Percentiles rank a stretch among this genome's conserved stretches.
These are phyloP conservation scores for Apophysomyces elegans DNA, from an alignment of 371 early-diverging fungal species.

Conservation along the genomic window DNA sequence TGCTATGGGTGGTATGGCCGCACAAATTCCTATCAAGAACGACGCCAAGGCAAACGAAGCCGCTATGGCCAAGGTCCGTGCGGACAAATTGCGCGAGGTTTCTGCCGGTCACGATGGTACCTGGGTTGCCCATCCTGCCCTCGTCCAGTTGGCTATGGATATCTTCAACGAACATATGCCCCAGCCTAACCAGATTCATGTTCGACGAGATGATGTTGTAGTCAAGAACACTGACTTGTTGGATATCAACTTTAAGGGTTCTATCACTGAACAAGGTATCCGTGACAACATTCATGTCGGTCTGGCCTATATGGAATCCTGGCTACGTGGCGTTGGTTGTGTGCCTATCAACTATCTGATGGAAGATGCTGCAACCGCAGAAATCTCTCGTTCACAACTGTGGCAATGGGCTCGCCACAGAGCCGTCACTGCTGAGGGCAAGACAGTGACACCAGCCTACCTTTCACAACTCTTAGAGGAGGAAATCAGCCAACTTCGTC, in stretches of 20 bases:
- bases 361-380: slow-evolving; percentile 98
- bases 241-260: slow-evolving; percentile 70
- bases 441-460: slow-evolving; percentile 69
- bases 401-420: slow-evolving; percentile 93
- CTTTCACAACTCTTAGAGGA: slow-evolving; percentile 75
- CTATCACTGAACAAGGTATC: slow-evolving; percentile 85
- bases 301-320: slow-evolving; percentile 89
- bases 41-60: slow-evolving; percentile 83
- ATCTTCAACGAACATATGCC: slow-evolving; percentile 91
- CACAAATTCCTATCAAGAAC: slow-evolving; percentile 96
- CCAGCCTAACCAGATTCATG: slow-evolving; percentile 86
- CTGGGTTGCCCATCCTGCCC: slow-evolving; percentile 94
- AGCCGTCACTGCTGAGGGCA: slow-evolving; percentile 75
- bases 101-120: slow-evolving; percentile 84
- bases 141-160: slow-evolving; percentile 81
- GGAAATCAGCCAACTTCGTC: slow-evolving; percentile 69
- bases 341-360: slow-evolving; percentile 95
- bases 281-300: slow-evolving; percentile 87
- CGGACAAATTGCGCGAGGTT: slow-evolving; percentile 94
- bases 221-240: slow-evolving; percentile 82
- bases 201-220: slow-evolving; percentile 81
- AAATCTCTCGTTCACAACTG: slow-evolving; percentile 91
- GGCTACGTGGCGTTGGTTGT: slow-evolving; percentile 90
- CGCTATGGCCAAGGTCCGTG: slow-evolving; percentile 91
- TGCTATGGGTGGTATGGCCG: slow-evolving; percentile 99